Evolutionary conservation across 2,329 filamentous ascomycete genomes (phyloP).

Genomic region (Bisporella sp.): DNA sequence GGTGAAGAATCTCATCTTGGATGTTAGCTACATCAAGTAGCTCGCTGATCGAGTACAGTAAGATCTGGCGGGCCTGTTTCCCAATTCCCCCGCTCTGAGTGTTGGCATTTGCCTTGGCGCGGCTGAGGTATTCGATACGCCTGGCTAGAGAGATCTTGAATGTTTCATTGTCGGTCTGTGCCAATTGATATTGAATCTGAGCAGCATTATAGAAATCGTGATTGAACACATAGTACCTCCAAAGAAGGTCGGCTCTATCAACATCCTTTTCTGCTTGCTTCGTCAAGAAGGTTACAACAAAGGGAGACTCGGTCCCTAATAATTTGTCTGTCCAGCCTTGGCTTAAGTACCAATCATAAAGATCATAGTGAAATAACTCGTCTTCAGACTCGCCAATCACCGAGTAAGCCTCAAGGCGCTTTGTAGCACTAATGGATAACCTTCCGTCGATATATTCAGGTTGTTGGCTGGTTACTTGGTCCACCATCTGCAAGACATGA

Average conservation of each 20-base stretch:
- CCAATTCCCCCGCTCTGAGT: constrained; percentile 71
- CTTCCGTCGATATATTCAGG: constrained; percentile 73
- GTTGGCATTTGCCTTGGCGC: constrained; percentile 87
- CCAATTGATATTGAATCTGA: constrained; percentile 75
- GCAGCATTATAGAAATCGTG: constrained; percentile 82
- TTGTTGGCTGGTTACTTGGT: constrained; percentile 59
- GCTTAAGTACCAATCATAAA: constrained; percentile 96
- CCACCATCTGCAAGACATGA: constrained; percentile 69
- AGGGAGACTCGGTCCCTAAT: constrained; percentile 74
- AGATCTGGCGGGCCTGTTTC: constrained; percentile 73
- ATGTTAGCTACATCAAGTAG: constrained; percentile 90
- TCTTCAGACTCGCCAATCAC: constrained; percentile 85
- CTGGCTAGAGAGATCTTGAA: constrained; percentile 75
- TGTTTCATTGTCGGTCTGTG: constrained; percentile 55
- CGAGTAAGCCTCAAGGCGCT: constrained; percentile 80
- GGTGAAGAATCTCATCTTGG: constrained; percentile 82
- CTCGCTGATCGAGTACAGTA: constrained; percentile 79
- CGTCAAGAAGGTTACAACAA: constrained; percentile 80
- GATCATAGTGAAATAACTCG: constrained; percentile 87
- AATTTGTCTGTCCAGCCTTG: constrained; percentile 82
- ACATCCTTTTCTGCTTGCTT: constrained; percentile 66
- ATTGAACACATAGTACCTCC: constrained; percentile 84
- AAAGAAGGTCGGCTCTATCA: constrained; percentile 81
- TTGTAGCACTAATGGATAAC: constrained; percentile 66
- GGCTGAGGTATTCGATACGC: constrained; percentile 81